A percentile compares a stretch with the other conserved stretches of the same genome.
Conservation (phyloP, 1,139 yeast species). For the Protomyces inundatus region DNA sequence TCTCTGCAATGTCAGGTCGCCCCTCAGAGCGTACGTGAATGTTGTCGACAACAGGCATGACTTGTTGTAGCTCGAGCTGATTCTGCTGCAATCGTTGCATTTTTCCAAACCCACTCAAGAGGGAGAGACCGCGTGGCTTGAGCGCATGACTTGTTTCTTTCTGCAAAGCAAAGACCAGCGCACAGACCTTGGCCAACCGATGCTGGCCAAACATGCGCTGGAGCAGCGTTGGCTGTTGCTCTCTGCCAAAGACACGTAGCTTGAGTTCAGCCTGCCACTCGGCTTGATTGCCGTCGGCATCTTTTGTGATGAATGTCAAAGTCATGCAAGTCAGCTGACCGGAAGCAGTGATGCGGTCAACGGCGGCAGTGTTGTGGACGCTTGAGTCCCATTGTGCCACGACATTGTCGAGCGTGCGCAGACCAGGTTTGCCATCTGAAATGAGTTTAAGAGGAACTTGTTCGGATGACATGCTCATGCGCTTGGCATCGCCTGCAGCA, state of each 20-base stretch:
- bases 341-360: conserved; percentile 20
- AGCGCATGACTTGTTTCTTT: not conserved
- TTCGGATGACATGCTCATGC: not conserved
- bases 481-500: not conserved
- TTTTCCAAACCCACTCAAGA: not conserved
- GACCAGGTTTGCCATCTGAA: conserved; percentile 6
- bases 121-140: not conserved
- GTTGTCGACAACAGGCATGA: too few species aligned
- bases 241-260: conserved; percentile 1
- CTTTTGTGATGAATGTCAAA: not conserved
- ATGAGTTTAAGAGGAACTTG: not conserved
- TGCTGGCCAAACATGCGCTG: conserved; percentile 16
- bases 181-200: conserved; percentile 29
- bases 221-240: conserved; percentile 16
- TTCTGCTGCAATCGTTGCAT: not conserved
- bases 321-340: not conserved
- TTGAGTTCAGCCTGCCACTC: not conserved
- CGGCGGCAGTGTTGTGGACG: conserved; percentile 31
- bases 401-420: not conserved
- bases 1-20: not conserved
- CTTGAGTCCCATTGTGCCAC: conserved; percentile 31
- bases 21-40: too few species aligned
- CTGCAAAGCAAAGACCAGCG: conserved; percentile 26
- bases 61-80: not conserved
- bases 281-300: not conserved